Evolutionary conservation across 306 rosid genomes (phyloP).

Genomic region (Cicer judaicum): DNA sequence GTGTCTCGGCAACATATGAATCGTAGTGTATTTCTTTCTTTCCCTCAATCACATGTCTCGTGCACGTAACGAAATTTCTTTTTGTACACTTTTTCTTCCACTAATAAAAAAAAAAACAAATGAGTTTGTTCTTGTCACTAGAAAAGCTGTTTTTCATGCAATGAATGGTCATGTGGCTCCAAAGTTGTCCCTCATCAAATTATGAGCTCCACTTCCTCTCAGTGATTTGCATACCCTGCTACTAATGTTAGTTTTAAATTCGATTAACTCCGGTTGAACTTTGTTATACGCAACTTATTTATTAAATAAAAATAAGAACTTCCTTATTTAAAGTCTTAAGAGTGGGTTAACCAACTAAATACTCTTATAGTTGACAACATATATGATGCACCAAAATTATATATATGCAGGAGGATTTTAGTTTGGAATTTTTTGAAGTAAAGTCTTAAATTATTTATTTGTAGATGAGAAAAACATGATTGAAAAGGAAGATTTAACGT

Average conservation of each 20-base stretch:
- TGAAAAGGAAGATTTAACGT: no score
- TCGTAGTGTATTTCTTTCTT: background rate
- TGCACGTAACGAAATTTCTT: conserved; percentile 11
- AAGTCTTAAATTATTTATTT: no score
- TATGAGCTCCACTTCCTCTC: background rate
- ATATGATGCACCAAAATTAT: no score
- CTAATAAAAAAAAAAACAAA: background rate
- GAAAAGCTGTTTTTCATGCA: background rate
- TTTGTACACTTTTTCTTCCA: background rate
- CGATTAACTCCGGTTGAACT: background rate
- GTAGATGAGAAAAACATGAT: no score
- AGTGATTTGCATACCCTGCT: background rate
- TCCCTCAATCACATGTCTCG: background rate
- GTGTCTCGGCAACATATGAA: no score
- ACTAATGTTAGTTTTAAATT: background rate
- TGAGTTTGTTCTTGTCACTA: background rate
- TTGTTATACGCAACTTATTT: background rate
- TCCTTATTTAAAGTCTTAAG: no score
- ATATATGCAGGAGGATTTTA: no score
- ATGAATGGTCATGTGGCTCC: background rate
- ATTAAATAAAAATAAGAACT: no score
- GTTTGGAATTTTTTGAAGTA: no score
- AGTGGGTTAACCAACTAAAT: no score
- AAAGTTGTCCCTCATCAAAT: background rate
- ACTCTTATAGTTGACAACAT: no score